Percentiles rank a stretch among this genome's conserved stretches.
phyloP scores from a whole-genome alignment of 179 eudicot genomes.

The Spinacia oleracea region DNA sequence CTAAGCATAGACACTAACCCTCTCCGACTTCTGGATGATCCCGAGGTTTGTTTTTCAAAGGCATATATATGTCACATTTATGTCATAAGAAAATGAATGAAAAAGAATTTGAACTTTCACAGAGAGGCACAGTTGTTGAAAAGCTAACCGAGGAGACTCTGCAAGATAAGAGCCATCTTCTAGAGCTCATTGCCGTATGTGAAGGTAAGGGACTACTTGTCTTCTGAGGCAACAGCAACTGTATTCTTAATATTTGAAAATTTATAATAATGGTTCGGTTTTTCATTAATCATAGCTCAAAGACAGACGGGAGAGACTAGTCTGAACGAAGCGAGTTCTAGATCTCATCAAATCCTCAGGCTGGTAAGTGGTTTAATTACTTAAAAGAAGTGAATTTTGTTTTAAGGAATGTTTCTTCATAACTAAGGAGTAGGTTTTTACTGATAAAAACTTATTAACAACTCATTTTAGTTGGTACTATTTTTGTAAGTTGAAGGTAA shows the following conservation, averaged over 20 bases:
- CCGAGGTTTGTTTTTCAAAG: slow-evolving; percentile 53
- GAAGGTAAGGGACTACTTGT: slow-evolving; percentile 53
- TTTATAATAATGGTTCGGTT: neutral
- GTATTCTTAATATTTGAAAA: neutral
- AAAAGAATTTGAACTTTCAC: slow-evolving; percentile 9
- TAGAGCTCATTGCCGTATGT: slow-evolving; percentile 70
- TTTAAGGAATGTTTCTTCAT: no score
- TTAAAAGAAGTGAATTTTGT: neutral
- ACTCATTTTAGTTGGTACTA: no score
- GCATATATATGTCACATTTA: neutral
- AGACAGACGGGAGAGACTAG: slow-evolving; percentile 84
- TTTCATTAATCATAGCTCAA: slow-evolving; percentile 56
- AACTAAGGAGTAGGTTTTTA: no score
- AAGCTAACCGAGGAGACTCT: slow-evolving; percentile 67
- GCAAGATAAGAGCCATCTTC: slow-evolving; percentile 63
- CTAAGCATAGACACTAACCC: slow-evolving; percentile 58
- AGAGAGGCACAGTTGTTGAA: slow-evolving; percentile 90
- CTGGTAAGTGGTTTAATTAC: slow-evolving; percentile 48
- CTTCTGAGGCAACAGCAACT: neutral
- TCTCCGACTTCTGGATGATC: slow-evolving; percentile 89
- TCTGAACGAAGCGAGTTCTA: slow-evolving; percentile 77
- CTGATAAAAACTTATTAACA: no score
- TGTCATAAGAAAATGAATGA: neutral
- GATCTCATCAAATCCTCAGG: slow-evolving; percentile 90
- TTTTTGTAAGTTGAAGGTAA: no score